phyloP scores from a whole-genome alignment of 2,329 filamentous ascomycete species.

The Ambrosiella beaveri region DNA sequence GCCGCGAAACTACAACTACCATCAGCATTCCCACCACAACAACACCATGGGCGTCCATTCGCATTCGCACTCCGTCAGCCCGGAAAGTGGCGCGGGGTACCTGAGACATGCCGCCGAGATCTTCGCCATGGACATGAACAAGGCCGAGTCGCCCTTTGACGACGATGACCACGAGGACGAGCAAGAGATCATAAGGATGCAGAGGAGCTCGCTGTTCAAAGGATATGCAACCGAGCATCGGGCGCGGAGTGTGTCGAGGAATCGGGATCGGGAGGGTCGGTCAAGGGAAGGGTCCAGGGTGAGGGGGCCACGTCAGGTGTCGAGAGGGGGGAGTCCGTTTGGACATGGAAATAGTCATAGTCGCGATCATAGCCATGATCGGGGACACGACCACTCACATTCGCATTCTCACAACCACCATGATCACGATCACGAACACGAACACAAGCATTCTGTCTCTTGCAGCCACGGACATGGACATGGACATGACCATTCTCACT shows the following conservation, averaged over 20 bases:
- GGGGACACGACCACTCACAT: neutral
- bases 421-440: constrained; percentile 14
- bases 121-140: neutral
- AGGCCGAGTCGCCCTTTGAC: neutral
- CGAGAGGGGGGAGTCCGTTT: neutral
- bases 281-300: neutral
- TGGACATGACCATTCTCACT: constrained; percentile 16
- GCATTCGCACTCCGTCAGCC: neutral
- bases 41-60: constrained; percentile 9
- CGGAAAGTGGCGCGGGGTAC: neutral
- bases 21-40: neutral
- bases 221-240: constrained; percentile 1
- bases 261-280: neutral
- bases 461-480: constrained; percentile 16
- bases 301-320: neutral
- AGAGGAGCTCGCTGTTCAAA: neutral
- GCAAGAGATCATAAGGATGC: neutral
- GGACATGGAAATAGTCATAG: neutral
- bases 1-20: neutral
- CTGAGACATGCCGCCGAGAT: neutral
- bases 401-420: constrained; percentile 1
- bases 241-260: neutral
- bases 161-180: neutral
- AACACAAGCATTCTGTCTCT: constrained; percentile 19
- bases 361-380: neutral